A percentile compares a stretch with the other conserved stretches of the same genome.
These are phyloP conservation scores for Physcomitrellopsis africana DNA, from an alignment of 225 moss, liverwort and hornwort species.

Conservation along the genomic window DNA sequence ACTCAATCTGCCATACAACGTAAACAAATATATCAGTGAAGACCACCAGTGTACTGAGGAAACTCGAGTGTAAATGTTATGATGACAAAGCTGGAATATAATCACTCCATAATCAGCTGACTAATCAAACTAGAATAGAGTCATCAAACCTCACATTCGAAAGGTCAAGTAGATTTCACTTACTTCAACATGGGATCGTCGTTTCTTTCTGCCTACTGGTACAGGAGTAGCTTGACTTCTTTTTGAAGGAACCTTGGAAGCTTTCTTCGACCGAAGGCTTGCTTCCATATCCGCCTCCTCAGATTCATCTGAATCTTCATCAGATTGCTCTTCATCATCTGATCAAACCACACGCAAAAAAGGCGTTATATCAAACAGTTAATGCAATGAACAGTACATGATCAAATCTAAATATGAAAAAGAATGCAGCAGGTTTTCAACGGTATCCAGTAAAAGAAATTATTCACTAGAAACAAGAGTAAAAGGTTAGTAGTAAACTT, in stretches of 20 bases:
- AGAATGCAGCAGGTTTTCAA: too few species aligned
- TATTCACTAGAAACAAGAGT: background rate
- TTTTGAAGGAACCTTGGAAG: slow-evolving; percentile 42
- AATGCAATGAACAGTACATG: background rate
- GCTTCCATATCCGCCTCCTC: slow-evolving; percentile 37
- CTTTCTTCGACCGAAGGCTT: slow-evolving; percentile 18
- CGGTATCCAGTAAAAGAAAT: background rate
- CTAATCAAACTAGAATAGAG: background rate
- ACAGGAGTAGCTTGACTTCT: slow-evolving; percentile 53
- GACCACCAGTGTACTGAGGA: background rate
- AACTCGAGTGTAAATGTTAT: background rate
- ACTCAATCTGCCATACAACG: slow-evolving; percentile 68
- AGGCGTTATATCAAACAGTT: background rate
- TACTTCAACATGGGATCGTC: slow-evolving; percentile 87
- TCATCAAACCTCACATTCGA: background rate
- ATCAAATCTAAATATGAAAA: too few species aligned
- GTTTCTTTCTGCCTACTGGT: slow-evolving; percentile 61
- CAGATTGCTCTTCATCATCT: slow-evolving; percentile 38
- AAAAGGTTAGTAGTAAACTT: slow-evolving; percentile 6
- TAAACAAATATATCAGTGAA: slow-evolving; percentile 6
- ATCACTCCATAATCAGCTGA: background rate
- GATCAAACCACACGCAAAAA: slow-evolving; percentile 13
- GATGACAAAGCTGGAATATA: background rate
- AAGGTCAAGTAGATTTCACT: background rate
- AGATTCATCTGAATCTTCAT: slow-evolving; percentile 42